Base-by-base conservation (phyloP, 2,329 filamentous ascomycete species). In the Blastomyces silverae region DNA sequence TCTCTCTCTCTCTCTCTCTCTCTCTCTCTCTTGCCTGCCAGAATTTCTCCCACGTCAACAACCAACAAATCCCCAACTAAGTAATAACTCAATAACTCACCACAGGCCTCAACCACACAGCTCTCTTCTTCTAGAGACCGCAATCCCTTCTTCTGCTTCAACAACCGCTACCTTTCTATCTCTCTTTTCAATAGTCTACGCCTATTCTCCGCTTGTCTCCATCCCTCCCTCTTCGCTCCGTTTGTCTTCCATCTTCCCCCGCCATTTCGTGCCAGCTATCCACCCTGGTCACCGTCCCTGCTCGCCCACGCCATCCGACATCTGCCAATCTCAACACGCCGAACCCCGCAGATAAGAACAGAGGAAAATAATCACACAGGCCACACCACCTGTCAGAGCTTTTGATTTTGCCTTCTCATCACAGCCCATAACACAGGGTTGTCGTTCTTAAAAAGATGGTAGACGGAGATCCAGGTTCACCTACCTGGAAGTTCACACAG, bases 401-500 rank as follows among this genome's bases (percentile, higher is more conserved):
- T 64, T 67, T 66, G 64, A 64, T 70, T 68, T 66, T 67, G 60
- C 66, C 66, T n/a, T n/a, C 62, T 53, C 66, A 66, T 65, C 66
- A n/a, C 69, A 68, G 67, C 68, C 69, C 68, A 69, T 69, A 65
- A 65, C 65, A 68, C 70, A 74, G 72, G 73, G 72, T 73, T 71
- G 74, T 44, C 42, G 42, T 72, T 70, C 70, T 74, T 75, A 75
- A 79, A 93, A 89, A 83, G 31, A 97, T 97, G 92, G 92, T 94
- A 84, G 92, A 97, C 86, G 89, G 89, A 83, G 92, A 96, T 83
- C 85, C 89, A 81, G 91, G 87, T 84, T 89, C 91, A 82, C 92
- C 92, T 77, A 97, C 92, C 81, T 97, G 93, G 93, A 97, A 97
- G 85, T 97, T 97, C 83, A 97, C 93, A 80, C 93, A 97, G 92